Percentiles rank a stretch among this genome's conserved stretches.
Conservation (phyloP, 306 rosid species). For the Vigna unguiculata region DNA sequence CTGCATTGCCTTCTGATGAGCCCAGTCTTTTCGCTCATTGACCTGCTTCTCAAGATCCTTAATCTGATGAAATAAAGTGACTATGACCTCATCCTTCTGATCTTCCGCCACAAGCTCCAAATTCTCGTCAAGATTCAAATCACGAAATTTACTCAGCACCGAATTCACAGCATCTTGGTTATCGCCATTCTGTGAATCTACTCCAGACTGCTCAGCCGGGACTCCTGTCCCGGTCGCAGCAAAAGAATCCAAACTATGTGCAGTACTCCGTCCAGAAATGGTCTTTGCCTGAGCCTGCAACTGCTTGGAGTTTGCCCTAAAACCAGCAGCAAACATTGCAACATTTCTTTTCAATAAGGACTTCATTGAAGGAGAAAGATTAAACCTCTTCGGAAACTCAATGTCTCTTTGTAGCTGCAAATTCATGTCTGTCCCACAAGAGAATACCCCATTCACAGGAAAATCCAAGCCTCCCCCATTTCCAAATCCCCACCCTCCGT, state of each 20-base stretch:
- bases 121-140: conserved; percentile 86
- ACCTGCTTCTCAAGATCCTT: conserved; percentile 91
- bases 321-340: conserved; percentile 94
- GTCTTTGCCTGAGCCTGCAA: conserved; percentile 54
- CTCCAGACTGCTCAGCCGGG: conserved; percentile 51
- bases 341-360: conserved; percentile 83
- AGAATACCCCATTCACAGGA: conserved; percentile 57
- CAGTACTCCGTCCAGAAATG: conserved; percentile 33
- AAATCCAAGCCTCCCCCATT: conserved; percentile 71
- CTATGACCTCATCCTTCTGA: conserved; percentile 88
- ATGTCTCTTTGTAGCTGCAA: conserved; percentile 74
- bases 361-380: conserved; percentile 92
- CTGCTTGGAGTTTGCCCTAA: conserved; percentile 79
- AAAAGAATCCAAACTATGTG: conserved; percentile 52
- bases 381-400: conserved; percentile 91
- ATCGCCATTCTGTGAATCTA: conserved; percentile 57
- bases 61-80: conserved; percentile 74
- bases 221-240: conserved; percentile 57
- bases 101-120: conserved; percentile 80
- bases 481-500: conserved; percentile 96
- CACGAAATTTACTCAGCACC: conserved; percentile 82
- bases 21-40: conserved; percentile 91
- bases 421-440: conserved; percentile 64
- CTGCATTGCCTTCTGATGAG: conserved; percentile 95
- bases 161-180: conserved; percentile 77